Base-by-base conservation (phyloP, 805 yeast species). In the Teunomyces panamensis region DNA sequence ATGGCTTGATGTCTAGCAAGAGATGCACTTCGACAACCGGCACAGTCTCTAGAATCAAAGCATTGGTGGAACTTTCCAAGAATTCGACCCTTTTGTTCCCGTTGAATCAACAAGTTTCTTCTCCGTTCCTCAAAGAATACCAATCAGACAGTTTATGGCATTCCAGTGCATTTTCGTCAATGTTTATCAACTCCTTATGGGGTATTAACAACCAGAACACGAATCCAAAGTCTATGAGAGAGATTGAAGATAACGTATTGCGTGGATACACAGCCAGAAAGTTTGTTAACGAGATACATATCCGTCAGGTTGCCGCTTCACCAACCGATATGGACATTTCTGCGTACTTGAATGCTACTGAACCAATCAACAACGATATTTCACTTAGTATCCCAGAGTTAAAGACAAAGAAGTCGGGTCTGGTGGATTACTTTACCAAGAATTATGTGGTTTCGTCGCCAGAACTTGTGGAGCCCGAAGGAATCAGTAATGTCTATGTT, bases 41-140 rank as follows among this genome's bases (percentile, higher is more conserved):
- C 72, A 29, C 44, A 36, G 30, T 71, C 44, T 74, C 78, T 35
- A 67, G 83, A 47, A 78, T 77, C 47, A 73, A 64, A 57, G 69
- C 77, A 28, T 69, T 70, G 10, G 56, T 79, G 2, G 77, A 74
- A 8, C 57, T 84, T 7, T 56, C 79, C 16, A 72, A 73, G 33
- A 67, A 69, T 44, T 70, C 84, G 0, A 75, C 85, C 6, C 57
- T 88, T 17, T 71, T 79, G 39, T 60, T 88, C 9, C 92, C 95
- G 0, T 26, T 87, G 8, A 54, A 42, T 63, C 44, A 47, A n/a
- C 41, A 28, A 2, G 29, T 35, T 2, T 14, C 37, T 2, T 42
- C 43, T 8, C 30, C 50, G 2, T 26, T 49, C 24, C 29, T 53
- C 14, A n/a, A 44, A 2, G 16, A 29, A 8, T 53, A 35, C 47